Base-by-base conservation (phyloP, 2,329 filamentous ascomycete species). In the Aspergillus versicolor region DNA sequence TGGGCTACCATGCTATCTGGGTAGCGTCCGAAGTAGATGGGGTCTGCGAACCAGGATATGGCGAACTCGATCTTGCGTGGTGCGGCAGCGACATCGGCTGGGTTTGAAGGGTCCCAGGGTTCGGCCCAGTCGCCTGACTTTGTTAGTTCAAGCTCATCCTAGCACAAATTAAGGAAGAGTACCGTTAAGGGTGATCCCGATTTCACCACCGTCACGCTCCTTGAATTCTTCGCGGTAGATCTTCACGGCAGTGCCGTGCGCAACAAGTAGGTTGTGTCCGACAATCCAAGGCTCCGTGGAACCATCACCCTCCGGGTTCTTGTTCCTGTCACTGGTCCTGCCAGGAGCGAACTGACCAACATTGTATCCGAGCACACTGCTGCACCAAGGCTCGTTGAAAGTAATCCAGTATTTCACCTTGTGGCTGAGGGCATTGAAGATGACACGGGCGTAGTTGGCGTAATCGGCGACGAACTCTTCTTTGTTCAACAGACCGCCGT, bases 331-430 rank as follows among this genome's bases (percentile, higher is more conserved):
- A 65, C 88, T 91, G 6, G 87, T 90, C 69, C 85, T 87, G n/a
- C 91, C 91, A 1, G 91, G 91, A 11, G 91, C 91, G 70, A 92
- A 92, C 61, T 85, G 79, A 27, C 91, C 91, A 42, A 83, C 85
- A 69, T 83, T 89, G 76, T 93, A 94, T 37, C 91, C 91, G 42
- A 94, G 82, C 60, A 94, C 87, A 52, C 88, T 85, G 62, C 86
- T 90, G 76, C 90, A 95, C 86, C 89, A 94, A 3, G 91, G 91
- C 79, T 96, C 91, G 73, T 94, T 94, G 78, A 93, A 91, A 24
- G 90, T 94, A 73, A 92, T 90, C 91, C 91, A 96, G 76, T 90
- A 82, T 79, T 91, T 91, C 68, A 92, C 90, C 73, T 87, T 88
- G 53, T 86, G 83, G 48, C 83, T 82, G 56, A 95, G 81, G 1